A percentile compares a stretch with the other conserved stretches of the same genome.
phyloP scores from a whole-genome alignment of 2,329 filamentous ascomycete species.

The Chaetomium globosum region DNA sequence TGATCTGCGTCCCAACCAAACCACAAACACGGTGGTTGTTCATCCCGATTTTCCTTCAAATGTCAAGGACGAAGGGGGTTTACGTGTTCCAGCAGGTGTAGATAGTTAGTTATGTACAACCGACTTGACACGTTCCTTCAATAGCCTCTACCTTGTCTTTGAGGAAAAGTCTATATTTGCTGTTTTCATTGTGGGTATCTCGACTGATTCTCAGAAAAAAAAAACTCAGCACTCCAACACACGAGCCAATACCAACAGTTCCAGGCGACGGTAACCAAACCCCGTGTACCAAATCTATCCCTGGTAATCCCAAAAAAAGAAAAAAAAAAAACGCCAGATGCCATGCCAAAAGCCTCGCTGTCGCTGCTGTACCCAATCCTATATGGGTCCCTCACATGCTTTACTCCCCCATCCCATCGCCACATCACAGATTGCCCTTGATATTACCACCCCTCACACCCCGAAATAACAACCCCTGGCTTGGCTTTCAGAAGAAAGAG shows the following conservation, averaged over 20 bases:
- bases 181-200: constrained; percentile 14
- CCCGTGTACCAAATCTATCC: constrained; percentile 14
- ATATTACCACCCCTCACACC: neutral
- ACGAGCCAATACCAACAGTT: neutral
- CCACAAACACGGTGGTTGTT: neutral
- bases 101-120: neutral
- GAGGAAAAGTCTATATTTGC: constrained; percentile 10
- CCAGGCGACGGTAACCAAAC: neutral
- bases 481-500: neutral
- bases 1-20: constrained; percentile 2
- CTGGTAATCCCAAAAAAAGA: neutral
- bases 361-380: neutral
- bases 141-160: neutral
- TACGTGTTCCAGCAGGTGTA: neutral
- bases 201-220: neutral
- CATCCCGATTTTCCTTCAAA: neutral
- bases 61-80: neutral
- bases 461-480: neutral
- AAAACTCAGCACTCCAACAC: neutral
- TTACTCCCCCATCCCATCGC: neutral
- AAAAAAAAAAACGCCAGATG: constrained; percentile 8
- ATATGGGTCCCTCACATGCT: neutral
- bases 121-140: neutral
- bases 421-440: neutral
- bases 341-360: constrained; percentile 3